phyloP scores from a whole-genome alignment of 1,284 basidiomycete genomes.

The Melampsora larici-populina region DNA sequence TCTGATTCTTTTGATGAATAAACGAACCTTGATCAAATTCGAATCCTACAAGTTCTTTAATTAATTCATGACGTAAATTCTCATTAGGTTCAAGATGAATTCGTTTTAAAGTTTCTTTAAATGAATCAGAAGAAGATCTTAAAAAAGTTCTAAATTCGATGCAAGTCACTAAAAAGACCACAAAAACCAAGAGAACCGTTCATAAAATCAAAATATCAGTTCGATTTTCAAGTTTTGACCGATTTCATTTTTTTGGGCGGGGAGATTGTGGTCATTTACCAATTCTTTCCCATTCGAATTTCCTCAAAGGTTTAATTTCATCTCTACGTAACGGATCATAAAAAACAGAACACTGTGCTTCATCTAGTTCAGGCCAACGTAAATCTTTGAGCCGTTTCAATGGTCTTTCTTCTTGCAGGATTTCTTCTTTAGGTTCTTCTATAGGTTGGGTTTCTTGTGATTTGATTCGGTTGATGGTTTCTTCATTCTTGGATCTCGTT shows the following conservation, averaged over 20 bases:
- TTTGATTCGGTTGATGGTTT: neutral
- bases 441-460: neutral
- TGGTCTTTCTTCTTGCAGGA: neutral
- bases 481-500: neutral
- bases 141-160: neutral
- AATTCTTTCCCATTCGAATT: conserved; percentile 35
- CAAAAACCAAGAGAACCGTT: neutral
- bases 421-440: neutral
- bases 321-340: conserved; percentile 28
- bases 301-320: conserved; percentile 33
- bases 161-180: neutral
- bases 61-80: neutral
- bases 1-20: neutral
- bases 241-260: neutral
- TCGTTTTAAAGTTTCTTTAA: neutral
- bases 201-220: neutral
- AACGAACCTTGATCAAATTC: neutral
- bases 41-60: neutral
- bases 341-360: neutral
- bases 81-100: neutral
- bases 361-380: conserved; percentile 14
- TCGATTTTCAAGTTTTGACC: neutral
- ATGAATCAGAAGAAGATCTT: neutral
- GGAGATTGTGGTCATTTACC: neutral
- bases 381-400: conserved; percentile 20